Conservation (phyloP, 495 filamentous ascomycete species). For the Cercophora sp. region DNA sequence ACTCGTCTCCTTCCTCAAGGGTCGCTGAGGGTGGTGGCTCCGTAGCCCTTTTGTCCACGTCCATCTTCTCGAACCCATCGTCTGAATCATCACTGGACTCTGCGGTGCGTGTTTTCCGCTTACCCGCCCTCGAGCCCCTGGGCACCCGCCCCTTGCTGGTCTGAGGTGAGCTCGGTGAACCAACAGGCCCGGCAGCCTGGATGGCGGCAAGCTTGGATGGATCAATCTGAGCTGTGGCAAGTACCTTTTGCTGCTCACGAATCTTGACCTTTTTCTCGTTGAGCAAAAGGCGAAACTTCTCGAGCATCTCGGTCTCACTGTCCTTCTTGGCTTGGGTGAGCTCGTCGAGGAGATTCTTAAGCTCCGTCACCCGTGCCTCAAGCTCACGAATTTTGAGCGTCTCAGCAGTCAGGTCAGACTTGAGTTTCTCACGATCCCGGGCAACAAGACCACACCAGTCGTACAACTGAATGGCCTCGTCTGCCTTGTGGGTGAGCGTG, state of each 20-base stretch:
- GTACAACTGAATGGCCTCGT: slow-evolving; percentile 63
- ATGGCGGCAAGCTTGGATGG: slow-evolving; percentile 31
- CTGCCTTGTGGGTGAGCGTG: slow-evolving; percentile 55
- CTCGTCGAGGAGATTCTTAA: slow-evolving; percentile 59
- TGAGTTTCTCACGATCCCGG: slow-evolving; percentile 25
- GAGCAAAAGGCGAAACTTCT: slow-evolving; percentile 66
- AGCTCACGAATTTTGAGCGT: slow-evolving; percentile 49
- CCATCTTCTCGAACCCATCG: slow-evolving; percentile 57
- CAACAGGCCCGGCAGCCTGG: slow-evolving; percentile 1
- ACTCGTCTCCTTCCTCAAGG: slow-evolving; percentile 10
- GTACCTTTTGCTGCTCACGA: slow-evolving; percentile 68
- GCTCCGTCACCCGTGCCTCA: slow-evolving; percentile 35
- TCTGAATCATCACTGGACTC: slow-evolving; percentile 43
- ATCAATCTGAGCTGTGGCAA: slow-evolving; percentile 59
- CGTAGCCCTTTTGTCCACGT: slow-evolving; percentile 40
- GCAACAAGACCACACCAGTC: slow-evolving; percentile 61
- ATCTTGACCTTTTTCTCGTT: slow-evolving; percentile 94
- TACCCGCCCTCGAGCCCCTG: slow-evolving; percentile 34
- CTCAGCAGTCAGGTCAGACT: slow-evolving; percentile 38
- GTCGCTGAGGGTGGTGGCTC: background rate
- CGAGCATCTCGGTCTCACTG: slow-evolving; percentile 66
- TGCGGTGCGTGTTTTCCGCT: slow-evolving; percentile 45
- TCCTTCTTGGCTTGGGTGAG: slow-evolving; percentile 61
- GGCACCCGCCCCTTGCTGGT: background rate
- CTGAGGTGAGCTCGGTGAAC: background rate